Percentiles rank a stretch among this genome's conserved stretches.
These are phyloP conservation scores for Rutstroemia sp. DNA, from an alignment of 2,329 filamentous ascomycete genomes.

Conservation along the genomic window DNA sequence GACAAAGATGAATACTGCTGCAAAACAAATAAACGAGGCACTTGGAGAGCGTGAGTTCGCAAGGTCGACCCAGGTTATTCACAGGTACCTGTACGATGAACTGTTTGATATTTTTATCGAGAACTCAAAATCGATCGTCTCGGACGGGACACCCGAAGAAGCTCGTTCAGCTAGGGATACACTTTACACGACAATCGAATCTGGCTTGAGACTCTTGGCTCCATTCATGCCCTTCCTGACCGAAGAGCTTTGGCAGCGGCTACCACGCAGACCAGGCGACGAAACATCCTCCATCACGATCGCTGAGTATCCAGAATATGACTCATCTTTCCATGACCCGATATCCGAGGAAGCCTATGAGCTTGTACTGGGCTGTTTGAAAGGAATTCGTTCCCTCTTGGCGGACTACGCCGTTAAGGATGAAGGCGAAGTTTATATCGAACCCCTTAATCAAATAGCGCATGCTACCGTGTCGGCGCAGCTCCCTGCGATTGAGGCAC, in stretches of 20 bases:
- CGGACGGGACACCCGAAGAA: constrained; percentile 65
- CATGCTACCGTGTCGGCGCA: constrained; percentile 59
- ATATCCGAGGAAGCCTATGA: constrained; percentile 68
- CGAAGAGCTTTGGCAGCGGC: constrained; percentile 78
- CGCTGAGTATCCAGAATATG: constrained; percentile 62
- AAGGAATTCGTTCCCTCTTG: constrained; percentile 64
- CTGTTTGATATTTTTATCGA: constrained; percentile 81
- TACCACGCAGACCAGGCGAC: constrained; percentile 65
- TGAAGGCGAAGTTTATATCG: constrained; percentile 57
- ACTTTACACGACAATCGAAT: constrained; percentile 72
- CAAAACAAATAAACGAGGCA: constrained; percentile 64
- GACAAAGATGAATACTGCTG: constrained; percentile 68
- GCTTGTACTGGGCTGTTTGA: constrained; percentile 63
- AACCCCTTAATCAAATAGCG: constrained; percentile 58
- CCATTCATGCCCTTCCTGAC: constrained; percentile 80
- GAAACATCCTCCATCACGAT: constrained; percentile 65
- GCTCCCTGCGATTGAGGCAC: constrained; percentile 66
- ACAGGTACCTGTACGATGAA: constrained; percentile 73
- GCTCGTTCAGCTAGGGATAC: constrained; percentile 69
- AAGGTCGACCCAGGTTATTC: constrained; percentile 61
- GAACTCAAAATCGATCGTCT: constrained; percentile 77
- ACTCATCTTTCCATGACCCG: constrained; percentile 54
- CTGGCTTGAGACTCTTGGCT: constrained; percentile 66
- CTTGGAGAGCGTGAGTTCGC: constrained; percentile 65
- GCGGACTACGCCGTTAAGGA: constrained; percentile 70